Evolutionary conservation across 1,284 basidiomycete species (phyloP).

Genomic region (Cutaneotrichosporon arboriforme): DNA sequence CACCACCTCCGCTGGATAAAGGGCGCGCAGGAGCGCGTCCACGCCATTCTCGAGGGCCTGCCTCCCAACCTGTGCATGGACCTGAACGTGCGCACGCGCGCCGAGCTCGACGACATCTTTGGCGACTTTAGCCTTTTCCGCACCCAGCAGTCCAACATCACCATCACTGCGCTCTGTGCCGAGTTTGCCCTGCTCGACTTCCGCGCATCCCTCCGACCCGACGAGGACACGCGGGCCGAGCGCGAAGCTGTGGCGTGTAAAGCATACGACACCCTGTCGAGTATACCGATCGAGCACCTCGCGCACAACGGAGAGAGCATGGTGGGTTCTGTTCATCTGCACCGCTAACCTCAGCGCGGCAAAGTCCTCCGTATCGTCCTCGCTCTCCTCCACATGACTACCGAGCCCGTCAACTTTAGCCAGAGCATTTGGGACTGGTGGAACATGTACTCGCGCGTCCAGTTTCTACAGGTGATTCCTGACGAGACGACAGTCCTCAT

Average conservation of each 20-base stretch:
- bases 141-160: slow-evolving; percentile 30
- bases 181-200: slow-evolving; percentile 32
- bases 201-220: slow-evolving; percentile 18
- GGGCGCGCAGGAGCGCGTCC: slow-evolving; percentile 1
- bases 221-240: slow-evolving; percentile 22
- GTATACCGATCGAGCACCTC: slow-evolving; percentile 29
- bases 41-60: slow-evolving; percentile 3
- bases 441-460: slow-evolving; percentile 37
- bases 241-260: slow-evolving; percentile 25
- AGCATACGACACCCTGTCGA: slow-evolving; percentile 23
- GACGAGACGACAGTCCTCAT: slow-evolving; percentile 10
- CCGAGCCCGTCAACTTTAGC: slow-evolving; percentile 21
- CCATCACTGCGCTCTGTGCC: slow-evolving; percentile 23
- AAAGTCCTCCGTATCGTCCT: slow-evolving; percentile 34
- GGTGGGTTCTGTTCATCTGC: slow-evolving; percentile 17
- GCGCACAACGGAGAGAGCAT: slow-evolving; percentile 35
- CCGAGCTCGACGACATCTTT: slow-evolving; percentile 9
- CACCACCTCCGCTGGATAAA: slow-evolving; percentile 3
- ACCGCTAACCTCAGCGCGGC: slow-evolving; percentile 19
- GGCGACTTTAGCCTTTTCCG: slow-evolving; percentile 13
- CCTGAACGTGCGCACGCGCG: slow-evolving; percentile 1
- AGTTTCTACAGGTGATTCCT: slow-evolving; percentile 35
- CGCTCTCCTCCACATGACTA: slow-evolving; percentile 22
- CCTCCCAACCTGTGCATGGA: slow-evolving; percentile 1
- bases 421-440: slow-evolving; percentile 35